Conservation (phyloP, 768 basidiomycete genomes). For the Tricholoma hemisulphureum region DNA sequence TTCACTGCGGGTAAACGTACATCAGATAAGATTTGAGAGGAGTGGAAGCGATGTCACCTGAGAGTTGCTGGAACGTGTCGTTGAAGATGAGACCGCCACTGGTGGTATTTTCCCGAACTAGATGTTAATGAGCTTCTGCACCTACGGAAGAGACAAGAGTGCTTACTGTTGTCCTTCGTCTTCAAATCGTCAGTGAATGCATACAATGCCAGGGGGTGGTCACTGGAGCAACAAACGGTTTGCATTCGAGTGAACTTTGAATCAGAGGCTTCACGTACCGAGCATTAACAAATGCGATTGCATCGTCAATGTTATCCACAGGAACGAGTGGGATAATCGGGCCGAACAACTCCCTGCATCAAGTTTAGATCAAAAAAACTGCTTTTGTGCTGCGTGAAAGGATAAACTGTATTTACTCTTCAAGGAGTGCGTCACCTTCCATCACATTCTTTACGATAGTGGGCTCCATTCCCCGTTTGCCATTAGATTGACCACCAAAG, state of each 20-base stretch:
- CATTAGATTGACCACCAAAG: conserved; percentile 47
- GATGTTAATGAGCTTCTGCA: not conserved
- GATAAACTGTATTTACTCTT: conserved; percentile 46
- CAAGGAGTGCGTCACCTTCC: conserved; percentile 56
- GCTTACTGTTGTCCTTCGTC: conserved; percentile 39
- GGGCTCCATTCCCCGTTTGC: conserved; percentile 51
- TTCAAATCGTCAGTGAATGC: conserved; percentile 53
- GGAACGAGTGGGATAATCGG: conserved; percentile 65
- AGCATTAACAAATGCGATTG: conserved; percentile 51
- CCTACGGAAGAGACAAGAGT: not conserved
- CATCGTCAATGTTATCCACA: conserved; percentile 54
- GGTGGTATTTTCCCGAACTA: conserved; percentile 54
- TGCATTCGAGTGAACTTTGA: not conserved
- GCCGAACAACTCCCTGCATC: conserved; percentile 73
- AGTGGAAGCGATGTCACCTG: conserved; percentile 36
- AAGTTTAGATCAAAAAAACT: not conserved
- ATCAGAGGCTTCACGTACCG: conserved; percentile 35
- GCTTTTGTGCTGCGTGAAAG: not conserved
- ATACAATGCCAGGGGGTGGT: conserved; percentile 62
- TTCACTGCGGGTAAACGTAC: conserved; percentile 16
- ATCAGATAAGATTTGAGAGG: not conserved
- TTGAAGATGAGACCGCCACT: conserved; percentile 61
- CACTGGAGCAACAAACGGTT: conserved; percentile 32
- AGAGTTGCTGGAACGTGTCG: conserved; percentile 56
- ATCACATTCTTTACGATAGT: conserved; percentile 58